phyloP scores from a whole-genome alignment of 2,329 filamentous ascomycete genomes.

The Cyanodermella asteris region DNA sequence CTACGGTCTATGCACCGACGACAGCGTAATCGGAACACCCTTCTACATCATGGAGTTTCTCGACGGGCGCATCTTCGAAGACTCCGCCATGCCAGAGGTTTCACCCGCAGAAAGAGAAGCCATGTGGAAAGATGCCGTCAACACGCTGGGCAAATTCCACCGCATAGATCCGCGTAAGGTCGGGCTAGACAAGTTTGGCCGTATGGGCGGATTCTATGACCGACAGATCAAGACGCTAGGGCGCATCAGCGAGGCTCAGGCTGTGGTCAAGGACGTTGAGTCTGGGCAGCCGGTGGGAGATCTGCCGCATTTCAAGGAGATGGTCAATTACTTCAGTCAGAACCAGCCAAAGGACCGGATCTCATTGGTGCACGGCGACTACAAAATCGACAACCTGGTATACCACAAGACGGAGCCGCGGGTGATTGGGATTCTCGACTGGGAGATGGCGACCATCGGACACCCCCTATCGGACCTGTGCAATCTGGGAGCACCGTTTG shows the following conservation, averaged over 20 bases:
- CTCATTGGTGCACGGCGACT: constrained; percentile 80
- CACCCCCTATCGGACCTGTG: constrained; percentile 80
- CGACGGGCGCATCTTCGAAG: constrained; percentile 80
- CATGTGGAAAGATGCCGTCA: constrained; percentile 73
- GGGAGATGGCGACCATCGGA: constrained; percentile 98
- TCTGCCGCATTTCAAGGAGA: constrained; percentile 63
- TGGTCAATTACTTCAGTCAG: constrained; percentile 53
- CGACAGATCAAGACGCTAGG: constrained; percentile 70
- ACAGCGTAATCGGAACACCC: constrained; percentile 56
- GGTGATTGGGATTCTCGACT: constrained; percentile 87
- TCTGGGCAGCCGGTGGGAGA: constrained; percentile 54
- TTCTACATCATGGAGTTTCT: constrained; percentile 98
- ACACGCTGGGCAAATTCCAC: constrained; percentile 71
- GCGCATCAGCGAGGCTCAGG: constrained; percentile 58
- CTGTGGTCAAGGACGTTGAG: constrained; percentile 52
- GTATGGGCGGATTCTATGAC: constrained; percentile 54
- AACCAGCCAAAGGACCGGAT: constrained; percentile 57
- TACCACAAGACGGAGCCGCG: constrained; percentile 75
- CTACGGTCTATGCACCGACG: constrained; percentile 71
- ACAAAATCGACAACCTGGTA: constrained; percentile 80
- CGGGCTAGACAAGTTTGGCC: constrained; percentile 53
- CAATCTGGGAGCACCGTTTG: constrained; percentile 44
- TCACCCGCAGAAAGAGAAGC: constrained; percentile 44
- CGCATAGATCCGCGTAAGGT: constrained; percentile 43
- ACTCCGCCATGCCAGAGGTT: constrained; percentile 58